Base-by-base conservation (phyloP, 2,329 filamentous ascomycete genomes). In the Hymenoscyphus albidus region DNA sequence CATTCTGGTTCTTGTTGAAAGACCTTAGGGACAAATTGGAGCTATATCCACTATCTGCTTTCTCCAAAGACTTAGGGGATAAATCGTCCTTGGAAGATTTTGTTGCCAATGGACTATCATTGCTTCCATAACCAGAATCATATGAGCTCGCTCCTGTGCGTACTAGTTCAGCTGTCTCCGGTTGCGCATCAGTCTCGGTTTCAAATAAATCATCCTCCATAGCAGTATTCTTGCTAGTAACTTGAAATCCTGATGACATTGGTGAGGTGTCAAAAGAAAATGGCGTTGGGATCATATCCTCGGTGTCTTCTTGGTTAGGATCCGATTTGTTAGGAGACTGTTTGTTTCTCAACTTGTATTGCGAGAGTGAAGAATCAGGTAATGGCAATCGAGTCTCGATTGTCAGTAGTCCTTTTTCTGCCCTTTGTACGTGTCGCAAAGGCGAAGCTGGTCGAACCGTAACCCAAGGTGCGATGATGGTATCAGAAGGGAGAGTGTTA, bases 31-130 rank as follows among this genome's bases (percentile, higher is more conserved):
- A 88, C 4, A 83, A 77, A 69, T 82, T 86, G 7, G 85, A 88
- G 70, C 84, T 84, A 70, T 88, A 88, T 16, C 85, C 85, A 32
- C 84, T 87, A 70, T 88, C 85, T 48, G 83, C 80, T 67, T 86
- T 86, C 39, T 81, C 80, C n/a, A 85, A 75, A 5, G 80, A 74
- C 62, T 79, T 81, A 13, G 65, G 62, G 16, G 55, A 31, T 13
- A 61, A 16, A 51, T 10, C 3, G 18, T 71, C 70, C 16, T 58
- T 31, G 5, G 67, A 59, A 13, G 65, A 62, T 57, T 65, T 59
- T 7, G 31, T 59, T 18, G 44, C 64, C 18, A 51, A 59, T 27
- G 64, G 35, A 35, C 62, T 61, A n/a, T 51, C 55, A 14, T 62
- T 35, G 35, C 54, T 66, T 16, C 62, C 69, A 63, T 70, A 71